Conservation (phyloP, 768 basidiomycete genomes). For the Leucocoprinus leucothites region DNA sequence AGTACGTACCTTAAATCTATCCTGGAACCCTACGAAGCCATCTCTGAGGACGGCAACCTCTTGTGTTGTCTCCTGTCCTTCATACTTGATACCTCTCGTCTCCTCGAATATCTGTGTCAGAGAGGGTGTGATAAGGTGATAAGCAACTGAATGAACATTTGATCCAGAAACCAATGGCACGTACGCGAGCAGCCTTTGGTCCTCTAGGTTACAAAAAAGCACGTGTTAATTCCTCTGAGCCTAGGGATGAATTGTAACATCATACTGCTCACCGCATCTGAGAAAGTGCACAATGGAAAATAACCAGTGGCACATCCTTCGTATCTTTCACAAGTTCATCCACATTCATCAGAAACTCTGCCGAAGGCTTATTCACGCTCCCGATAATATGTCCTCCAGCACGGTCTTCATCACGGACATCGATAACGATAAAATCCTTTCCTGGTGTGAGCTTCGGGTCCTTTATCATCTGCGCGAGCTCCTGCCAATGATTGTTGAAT, state of each 20-base stretch:
- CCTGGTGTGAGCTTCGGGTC: slow-evolving; percentile 48
- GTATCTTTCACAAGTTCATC: slow-evolving; percentile 56
- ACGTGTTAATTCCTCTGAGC: slow-evolving; percentile 10
- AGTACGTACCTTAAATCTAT: slow-evolving; percentile 54
- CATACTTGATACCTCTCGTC: slow-evolving; percentile 46
- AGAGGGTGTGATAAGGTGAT: neutral
- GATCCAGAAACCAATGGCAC: slow-evolving; percentile 13
- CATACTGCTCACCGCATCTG: slow-evolving; percentile 64
- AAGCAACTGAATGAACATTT: neutral
- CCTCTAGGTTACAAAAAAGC: slow-evolving; percentile 42
- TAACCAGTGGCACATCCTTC: slow-evolving; percentile 56
- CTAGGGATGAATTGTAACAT: neutral
- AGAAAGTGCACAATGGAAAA: slow-evolving; percentile 80
- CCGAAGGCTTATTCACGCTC: slow-evolving; percentile 59
- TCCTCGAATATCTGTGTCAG: slow-evolving; percentile 60
- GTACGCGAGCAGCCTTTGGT: slow-evolving; percentile 73
- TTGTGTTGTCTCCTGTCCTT: slow-evolving; percentile 40
- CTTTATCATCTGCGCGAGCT: slow-evolving; percentile 69
- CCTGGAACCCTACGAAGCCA: slow-evolving; percentile 73
- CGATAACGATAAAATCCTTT: slow-evolving; percentile 74
- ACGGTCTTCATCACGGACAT: slow-evolving; percentile 84
- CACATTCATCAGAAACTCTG: slow-evolving; percentile 53
- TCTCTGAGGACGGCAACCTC: slow-evolving; percentile 65
- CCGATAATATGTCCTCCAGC: slow-evolving; percentile 76
- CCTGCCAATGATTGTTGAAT: slow-evolving; percentile 34